Evolutionary conservation across 108 stramenopile species (phyloP), one percentile per base, ranked within the genome.

Genomic region (Craspedostauros australis): DNA sequence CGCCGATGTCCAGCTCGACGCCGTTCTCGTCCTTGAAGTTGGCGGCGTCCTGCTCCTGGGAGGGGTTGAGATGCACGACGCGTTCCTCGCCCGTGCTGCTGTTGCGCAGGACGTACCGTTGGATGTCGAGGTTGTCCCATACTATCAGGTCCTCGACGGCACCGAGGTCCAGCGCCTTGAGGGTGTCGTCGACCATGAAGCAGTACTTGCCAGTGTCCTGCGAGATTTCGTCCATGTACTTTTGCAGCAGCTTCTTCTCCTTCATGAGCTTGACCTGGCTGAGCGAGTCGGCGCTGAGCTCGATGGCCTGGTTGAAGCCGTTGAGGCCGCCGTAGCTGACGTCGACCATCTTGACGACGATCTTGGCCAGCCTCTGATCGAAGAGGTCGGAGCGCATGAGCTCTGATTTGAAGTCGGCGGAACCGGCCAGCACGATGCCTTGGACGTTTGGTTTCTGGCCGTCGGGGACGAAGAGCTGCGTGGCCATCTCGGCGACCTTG

Each of bases 241-340:
- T 77, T 65, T 96, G 95, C 32, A 99, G 70, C 26, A 99, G 58
- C 54, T 91, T 91, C 90, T 99, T 99, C 79, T 99, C 98, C 77
- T 96, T 91, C 72, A 99, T 91, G 37, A 99, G 64, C 73, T 99
- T 99, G 61, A 99, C 98, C 46, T 88, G 83, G n/a, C 90, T 78
- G 22, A 99, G 60, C 16, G 97, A 76, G 54, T 99, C 98, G 8
- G 93, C 89, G 41, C 82, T 73, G 32, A 88, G 72, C 71, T 99
- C 97, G 73, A 99, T 97, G 48, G 96, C 98, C 76, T 99, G 98
- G 62, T 98, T 97, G 87, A 99, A 99, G 15, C 98, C 98, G 32
- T 93, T 85, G 51, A 96, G 95, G 19, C 96, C 96, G 14, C 98
- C 98, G 53, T 99, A 99, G 16, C 73, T 76, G 21, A 99, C 96